Percentiles rank a stretch among this genome's conserved stretches.
phyloP scores from a whole-genome alignment of 2,329 filamentous ascomycete genomes.

The Chaetothyriales sp. region DNA sequence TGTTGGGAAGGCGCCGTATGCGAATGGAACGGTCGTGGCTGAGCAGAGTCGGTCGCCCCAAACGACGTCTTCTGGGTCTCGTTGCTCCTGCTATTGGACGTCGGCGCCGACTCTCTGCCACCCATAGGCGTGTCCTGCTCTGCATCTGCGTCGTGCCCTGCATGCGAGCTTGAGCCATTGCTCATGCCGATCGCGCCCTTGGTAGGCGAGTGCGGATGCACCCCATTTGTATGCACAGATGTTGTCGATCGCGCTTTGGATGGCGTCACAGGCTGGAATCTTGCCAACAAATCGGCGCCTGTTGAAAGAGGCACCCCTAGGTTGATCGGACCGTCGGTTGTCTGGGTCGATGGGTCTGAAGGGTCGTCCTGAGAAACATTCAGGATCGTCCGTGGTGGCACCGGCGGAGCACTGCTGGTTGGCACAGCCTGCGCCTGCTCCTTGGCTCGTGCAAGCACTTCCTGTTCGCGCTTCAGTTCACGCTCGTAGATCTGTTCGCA shows the following conservation, averaged over 20 bases:
- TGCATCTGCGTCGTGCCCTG: constrained; percentile 25
- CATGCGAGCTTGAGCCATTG: constrained; percentile 26
- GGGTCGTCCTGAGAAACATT: constrained; percentile 41
- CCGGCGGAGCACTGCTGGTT: constrained; percentile 28
- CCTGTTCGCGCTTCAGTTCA: constrained; percentile 53
- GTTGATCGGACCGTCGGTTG: constrained; percentile 35
- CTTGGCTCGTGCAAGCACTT: constrained; percentile 44
- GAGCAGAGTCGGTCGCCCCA: constrained; percentile 30
- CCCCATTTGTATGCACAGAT: constrained; percentile 18
- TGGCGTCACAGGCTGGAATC: constrained; percentile 35
- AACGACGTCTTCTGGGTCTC: constrained; percentile 32
- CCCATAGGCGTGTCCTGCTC: constrained; percentile 50
- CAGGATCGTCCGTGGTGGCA: constrained; percentile 34
- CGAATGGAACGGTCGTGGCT: constrained; percentile 31
- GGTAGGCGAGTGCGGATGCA: constrained; percentile 27
- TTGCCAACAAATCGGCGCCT: constrained; percentile 12
- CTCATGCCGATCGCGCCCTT: constrained; percentile 22
- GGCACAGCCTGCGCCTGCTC: constrained; percentile 25
- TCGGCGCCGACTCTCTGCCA: constrained; percentile 35
- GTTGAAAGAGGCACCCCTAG: constrained; percentile 52
- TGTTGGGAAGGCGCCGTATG: constrained; percentile 34
- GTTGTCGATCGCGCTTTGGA: constrained; percentile 35
- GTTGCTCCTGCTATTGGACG: constrained; percentile 30
- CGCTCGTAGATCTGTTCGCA: constrained; percentile 70
- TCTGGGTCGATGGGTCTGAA: constrained; percentile 26